Percentiles rank a stretch among this genome's conserved stretches.
phyloP scores from a whole-genome alignment of 352 stramenopile genomes.

The Phytopythium delawarense region DNA sequence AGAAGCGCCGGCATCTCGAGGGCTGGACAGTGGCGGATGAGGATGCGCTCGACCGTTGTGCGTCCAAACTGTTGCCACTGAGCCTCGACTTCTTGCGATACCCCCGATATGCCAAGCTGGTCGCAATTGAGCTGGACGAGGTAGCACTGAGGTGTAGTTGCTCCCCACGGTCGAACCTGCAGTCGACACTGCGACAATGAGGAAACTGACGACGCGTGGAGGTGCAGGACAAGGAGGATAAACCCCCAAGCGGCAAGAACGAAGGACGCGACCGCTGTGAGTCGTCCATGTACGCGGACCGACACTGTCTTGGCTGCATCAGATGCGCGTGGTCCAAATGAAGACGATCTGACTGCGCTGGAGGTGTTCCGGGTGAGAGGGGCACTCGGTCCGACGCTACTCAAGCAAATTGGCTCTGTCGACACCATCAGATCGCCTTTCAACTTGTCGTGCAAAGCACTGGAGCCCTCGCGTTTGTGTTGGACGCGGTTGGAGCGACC shows the following conservation, averaged over 20 bases:
- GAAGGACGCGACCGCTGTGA: not conserved
- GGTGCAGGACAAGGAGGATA: constrained; percentile 15
- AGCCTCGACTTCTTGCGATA: constrained; percentile 3
- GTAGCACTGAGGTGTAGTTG: constrained; percentile 12
- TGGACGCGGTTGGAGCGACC: not conserved
- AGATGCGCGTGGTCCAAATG: not conserved
- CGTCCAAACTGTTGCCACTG: constrained; percentile 20
- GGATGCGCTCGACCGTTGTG: constrained; percentile 14
- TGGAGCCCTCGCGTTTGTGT: not conserved
- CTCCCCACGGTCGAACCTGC: constrained; percentile 2
- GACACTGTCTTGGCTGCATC: not conserved
- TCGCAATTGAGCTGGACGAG: constrained; percentile 31
- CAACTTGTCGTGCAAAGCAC: not conserved
- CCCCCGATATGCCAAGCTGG: constrained; percentile 2
- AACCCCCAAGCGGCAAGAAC: constrained; percentile 15
- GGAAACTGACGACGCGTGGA: constrained; percentile 7
- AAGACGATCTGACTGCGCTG: not conserved
- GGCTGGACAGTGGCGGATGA: constrained; percentile 22
- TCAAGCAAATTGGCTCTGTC: too few species aligned
- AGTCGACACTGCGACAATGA: not conserved
- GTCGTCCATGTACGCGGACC: not conserved
- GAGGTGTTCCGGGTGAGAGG: not conserved
- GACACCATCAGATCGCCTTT: not conserved
- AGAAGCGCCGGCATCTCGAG: constrained; percentile 29
- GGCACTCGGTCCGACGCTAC: not conserved